Percentiles rank a stretch among this genome's conserved stretches.
Conservation (phyloP, 208 protist genomes). For the Trypanosoma vivax region DNA sequence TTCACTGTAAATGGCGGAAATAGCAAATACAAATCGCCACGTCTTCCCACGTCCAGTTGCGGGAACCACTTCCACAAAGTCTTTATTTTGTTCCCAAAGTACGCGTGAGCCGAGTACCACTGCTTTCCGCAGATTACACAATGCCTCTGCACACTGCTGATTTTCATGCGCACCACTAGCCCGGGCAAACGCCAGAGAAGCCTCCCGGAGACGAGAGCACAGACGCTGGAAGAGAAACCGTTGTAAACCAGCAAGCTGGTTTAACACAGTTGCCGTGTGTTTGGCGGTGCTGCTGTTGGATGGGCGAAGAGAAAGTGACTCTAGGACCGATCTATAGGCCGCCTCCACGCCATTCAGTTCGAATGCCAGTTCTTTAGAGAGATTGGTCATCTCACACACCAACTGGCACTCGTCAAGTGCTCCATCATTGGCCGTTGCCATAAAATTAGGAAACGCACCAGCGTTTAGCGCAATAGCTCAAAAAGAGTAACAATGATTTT, state of each 20-base stretch:
- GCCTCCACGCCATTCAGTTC: not conserved
- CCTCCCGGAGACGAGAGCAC: constrained; percentile 2
- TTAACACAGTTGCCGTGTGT: not conserved
- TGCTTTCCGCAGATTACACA: constrained; percentile 1
- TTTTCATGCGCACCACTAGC: not conserved
- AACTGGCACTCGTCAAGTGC: too few relatives aligned
- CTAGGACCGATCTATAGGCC: not conserved
- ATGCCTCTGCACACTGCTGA: not conserved
- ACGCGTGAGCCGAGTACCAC: not conserved
- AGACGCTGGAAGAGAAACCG: constrained; percentile 16
- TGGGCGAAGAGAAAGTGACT: not conserved
- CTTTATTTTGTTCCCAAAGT: not conserved
- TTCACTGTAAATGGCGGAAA: constrained; percentile 30
- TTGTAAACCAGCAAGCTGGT: constrained; percentile 6
- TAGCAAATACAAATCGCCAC: constrained; percentile 21
- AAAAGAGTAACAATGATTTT: too few relatives aligned
- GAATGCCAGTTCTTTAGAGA: not conserved
- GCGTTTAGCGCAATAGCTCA: too few relatives aligned
- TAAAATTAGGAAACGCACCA: too few relatives aligned
- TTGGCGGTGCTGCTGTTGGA: not conserved
- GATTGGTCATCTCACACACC: too few relatives aligned
- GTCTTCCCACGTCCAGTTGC: not conserved
- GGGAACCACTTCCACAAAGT: too few relatives aligned
- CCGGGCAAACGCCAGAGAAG: constrained; percentile 1
- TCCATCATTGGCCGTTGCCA: too few relatives aligned